phyloP scores from a whole-genome alignment of 2,329 filamentous ascomycete genomes.

The Penicillium corylophilum region DNA sequence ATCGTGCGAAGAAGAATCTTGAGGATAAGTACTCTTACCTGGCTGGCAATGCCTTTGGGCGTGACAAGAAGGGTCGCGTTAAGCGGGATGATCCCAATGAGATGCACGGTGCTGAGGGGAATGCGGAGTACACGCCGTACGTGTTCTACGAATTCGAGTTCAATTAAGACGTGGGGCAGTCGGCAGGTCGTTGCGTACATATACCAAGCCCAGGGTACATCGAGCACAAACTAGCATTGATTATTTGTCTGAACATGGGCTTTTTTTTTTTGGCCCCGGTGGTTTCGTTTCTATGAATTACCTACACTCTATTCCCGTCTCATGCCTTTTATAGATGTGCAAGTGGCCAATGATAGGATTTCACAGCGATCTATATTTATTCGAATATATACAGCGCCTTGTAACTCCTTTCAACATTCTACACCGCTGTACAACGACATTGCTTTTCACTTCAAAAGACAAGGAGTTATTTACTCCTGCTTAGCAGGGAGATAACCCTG shows the following conservation, averaged over 20 bases:
- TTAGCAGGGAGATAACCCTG: conserved; percentile 60
- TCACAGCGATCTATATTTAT: conserved; percentile 17
- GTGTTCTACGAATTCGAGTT: conserved; percentile 97
- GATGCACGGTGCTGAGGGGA: conserved; percentile 70
- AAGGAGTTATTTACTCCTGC: conserved; percentile 28
- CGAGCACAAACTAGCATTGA: conserved; percentile 21
- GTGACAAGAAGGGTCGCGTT: conserved; percentile 89
- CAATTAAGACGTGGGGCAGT: conserved; percentile 36
- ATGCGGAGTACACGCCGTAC: conserved; percentile 87
- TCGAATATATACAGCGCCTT: conserved; percentile 17
- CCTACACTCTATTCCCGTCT: neutral
- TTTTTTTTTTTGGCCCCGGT: neutral
- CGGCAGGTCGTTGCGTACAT: conserved; percentile 19
- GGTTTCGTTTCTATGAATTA: neutral
- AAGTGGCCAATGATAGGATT: neutral
- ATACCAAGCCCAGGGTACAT: conserved; percentile 21
- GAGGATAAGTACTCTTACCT: conserved; percentile 88
- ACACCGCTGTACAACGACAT: conserved; percentile 13
- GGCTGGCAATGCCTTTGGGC: conserved; percentile 87
- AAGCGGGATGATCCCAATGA: conserved; percentile 90
- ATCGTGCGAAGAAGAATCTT: conserved; percentile 75
- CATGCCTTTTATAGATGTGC: neutral
- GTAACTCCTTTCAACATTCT: conserved; percentile 5
- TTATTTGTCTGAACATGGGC: neutral
- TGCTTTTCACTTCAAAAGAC: neutral